Evolutionary conservation across 1,284 basidiomycete species (phyloP).

Genomic region (Ceratobasidium sp.): DNA sequence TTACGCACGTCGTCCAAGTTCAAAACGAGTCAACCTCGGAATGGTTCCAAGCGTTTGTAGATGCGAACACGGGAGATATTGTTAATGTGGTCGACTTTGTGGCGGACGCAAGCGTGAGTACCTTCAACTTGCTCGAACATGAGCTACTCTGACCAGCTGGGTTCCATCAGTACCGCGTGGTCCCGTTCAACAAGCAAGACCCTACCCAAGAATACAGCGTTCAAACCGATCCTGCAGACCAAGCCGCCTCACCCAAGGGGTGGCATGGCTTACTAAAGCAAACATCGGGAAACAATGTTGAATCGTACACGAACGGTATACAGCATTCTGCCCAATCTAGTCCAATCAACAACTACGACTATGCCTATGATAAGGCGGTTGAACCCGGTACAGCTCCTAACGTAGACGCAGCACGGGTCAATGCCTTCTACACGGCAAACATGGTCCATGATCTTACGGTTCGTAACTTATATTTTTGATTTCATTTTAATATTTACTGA

Average conservation of each 20-base stretch:
- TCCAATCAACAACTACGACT: conserved; percentile 58
- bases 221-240: conserved; percentile 34
- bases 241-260: conserved; percentile 28
- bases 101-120: conserved; percentile 36
- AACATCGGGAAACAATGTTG: conserved; percentile 47
- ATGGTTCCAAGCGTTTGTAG: conserved; percentile 16
- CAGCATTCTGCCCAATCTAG: conserved; percentile 54
- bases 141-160: not conserved
- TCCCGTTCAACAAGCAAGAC: conserved; percentile 41
- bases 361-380: conserved; percentile 53
- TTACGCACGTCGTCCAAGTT: conserved; percentile 45
- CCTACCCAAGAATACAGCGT: conserved; percentile 23
- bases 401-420: conserved; percentile 64
- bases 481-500: conserved; percentile 48
- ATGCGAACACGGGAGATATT: conserved; percentile 22
- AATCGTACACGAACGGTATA: conserved; percentile 55
- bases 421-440: conserved; percentile 68
- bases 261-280: conserved; percentile 7
- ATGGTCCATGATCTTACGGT: conserved; percentile 57
- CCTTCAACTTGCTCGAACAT: not conserved
- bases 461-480: conserved; percentile 58
- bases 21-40: not conserved
- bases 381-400: conserved; percentile 57
- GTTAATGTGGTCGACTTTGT: conserved; percentile 47
- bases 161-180: conserved; percentile 27